phyloP scores from a whole-genome alignment of 2,329 filamentous ascomycete species.

The Sclerotinia subarctica region DNA sequence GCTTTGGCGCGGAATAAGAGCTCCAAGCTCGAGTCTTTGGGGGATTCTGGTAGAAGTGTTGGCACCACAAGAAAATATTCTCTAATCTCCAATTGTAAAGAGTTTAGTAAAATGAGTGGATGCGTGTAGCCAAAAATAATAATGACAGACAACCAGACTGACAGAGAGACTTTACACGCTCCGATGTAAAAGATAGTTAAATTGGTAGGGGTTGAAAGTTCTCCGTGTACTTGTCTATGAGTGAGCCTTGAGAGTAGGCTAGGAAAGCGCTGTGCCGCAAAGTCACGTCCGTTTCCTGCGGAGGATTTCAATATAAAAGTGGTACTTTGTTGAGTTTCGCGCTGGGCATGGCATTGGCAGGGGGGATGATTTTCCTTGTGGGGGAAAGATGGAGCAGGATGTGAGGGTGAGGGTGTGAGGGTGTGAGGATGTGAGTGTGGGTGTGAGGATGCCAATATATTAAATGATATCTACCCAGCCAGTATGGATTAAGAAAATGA shows the following conservation, averaged over 20 bases:
- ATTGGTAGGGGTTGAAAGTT: not conserved
- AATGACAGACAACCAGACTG: no score
- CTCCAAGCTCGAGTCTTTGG: constrained; percentile 4
- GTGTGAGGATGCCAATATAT: not conserved
- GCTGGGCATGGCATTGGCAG: not conserved
- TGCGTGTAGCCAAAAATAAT: constrained; percentile 20
- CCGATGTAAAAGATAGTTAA: not conserved
- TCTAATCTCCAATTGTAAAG: not conserved
- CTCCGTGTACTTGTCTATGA: not conserved
- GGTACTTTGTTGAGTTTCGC: constrained; percentile 6
- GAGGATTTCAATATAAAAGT: constrained; percentile 4
- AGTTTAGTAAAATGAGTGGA: constrained; percentile 13
- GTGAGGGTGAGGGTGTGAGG: not conserved
- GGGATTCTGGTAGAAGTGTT: constrained; percentile 2
- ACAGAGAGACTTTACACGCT: not conserved
- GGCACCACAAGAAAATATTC: constrained; percentile 3
- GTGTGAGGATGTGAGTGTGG: not conserved
- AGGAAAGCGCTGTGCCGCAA: constrained; percentile 20
- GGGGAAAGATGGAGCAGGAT: constrained; percentile 5
- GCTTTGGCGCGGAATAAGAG: constrained; percentile 6
- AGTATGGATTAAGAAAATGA: not conserved
- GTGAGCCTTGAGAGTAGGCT: not conserved
- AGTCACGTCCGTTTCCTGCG: constrained; percentile 3
- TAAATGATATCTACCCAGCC: not conserved
- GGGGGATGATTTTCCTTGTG: constrained; percentile 9